Evolutionary conservation across 208 protist species (phyloP), one percentile per base, ranked within the genome.

Genomic region (Angomonas deanei): DNA sequence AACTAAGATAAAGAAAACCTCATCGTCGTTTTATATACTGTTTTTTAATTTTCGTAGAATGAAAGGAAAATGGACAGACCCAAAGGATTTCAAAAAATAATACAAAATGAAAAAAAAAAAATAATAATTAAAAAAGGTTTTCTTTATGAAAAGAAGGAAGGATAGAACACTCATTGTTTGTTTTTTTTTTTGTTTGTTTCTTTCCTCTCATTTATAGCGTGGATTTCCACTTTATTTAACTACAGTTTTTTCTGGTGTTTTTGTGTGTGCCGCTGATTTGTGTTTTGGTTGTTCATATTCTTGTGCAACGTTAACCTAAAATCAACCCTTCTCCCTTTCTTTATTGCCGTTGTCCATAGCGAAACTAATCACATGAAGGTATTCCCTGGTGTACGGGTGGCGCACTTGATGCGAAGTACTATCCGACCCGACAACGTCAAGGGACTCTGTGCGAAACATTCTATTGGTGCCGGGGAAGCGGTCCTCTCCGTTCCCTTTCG

Each of bases 401-500:
- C 27, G 8, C 50, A 11, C n/a, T n/a, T n/a, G 24, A 24, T 36
- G 10, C 82, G 89, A 32, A 61, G 30, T 0, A 50, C 52, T 3
- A 66, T 81, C 3, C 33, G 57, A 0, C 36, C 23, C 24, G 80
- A 91, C 59, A 81, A 85, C 8, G 72, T 95, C 15, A 82, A 85
- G 31, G 85, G 88, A 11, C 19, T 94, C 2, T 76, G 86, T 15
- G 39, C 75, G 0, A 52, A 39, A 23, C 60, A 68, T 0, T 48
- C 61, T 10, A 59, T 91, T 10, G 19, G 47, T 17, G 60, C 67
- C 11, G 85, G 88, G 1, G 76, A 66, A 27, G 28, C 84, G 13
- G 33, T 92, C 0, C 32, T 92, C 0, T 75, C 76, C 1, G 54
- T 95, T 1, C 88, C 88, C 0, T 61, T 84, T 0, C 68, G 21